phyloP scores from a whole-genome alignment of 371 early-diverging fungal genomes.

The Mortierella polycephala region DNA sequence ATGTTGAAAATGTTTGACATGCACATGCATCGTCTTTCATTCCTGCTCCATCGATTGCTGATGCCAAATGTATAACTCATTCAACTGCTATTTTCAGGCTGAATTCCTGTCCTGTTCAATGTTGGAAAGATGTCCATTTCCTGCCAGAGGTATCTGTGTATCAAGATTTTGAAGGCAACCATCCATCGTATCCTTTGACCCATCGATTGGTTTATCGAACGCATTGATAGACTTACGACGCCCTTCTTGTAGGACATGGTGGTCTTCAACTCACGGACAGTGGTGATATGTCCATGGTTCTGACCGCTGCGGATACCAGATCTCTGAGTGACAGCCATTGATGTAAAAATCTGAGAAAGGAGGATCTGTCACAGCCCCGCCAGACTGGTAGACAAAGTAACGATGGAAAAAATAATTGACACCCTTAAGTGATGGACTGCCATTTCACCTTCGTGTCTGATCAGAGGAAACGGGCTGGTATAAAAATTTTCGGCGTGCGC shows the following conservation, averaged over 20 bases:
- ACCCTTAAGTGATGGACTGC: slow-evolving; percentile 5
- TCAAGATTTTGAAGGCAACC: not conserved
- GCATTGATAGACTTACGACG: slow-evolving; percentile 63
- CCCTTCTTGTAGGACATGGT: slow-evolving; percentile 90
- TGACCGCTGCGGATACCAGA: slow-evolving; percentile 78
- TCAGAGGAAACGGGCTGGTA: not conserved
- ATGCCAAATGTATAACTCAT: no score
- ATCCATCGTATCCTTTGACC: slow-evolving; percentile 7
- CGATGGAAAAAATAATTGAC: no score
- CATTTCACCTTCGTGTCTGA: not conserved
- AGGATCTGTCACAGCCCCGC: slow-evolving; percentile 16
- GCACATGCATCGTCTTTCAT: no score
- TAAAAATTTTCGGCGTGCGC: slow-evolving; percentile 22
- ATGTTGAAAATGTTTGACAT: not conserved
- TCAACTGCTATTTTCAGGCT: no score
- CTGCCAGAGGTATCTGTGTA: not conserved
- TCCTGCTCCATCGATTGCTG: no score
- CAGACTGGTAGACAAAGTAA: not conserved
- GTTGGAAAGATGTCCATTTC: not conserved
- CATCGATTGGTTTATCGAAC: slow-evolving; percentile 7
- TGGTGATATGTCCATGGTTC: slow-evolving; percentile 87
- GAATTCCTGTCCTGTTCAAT: no score
- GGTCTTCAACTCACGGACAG: slow-evolving; percentile 79
- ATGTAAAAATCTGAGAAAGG: slow-evolving; percentile 16
- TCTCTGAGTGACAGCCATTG: slow-evolving; percentile 64